Base-by-base conservation (phyloP, 2,329 filamentous ascomycete species). In the Neocucurbitaria cava region DNA sequence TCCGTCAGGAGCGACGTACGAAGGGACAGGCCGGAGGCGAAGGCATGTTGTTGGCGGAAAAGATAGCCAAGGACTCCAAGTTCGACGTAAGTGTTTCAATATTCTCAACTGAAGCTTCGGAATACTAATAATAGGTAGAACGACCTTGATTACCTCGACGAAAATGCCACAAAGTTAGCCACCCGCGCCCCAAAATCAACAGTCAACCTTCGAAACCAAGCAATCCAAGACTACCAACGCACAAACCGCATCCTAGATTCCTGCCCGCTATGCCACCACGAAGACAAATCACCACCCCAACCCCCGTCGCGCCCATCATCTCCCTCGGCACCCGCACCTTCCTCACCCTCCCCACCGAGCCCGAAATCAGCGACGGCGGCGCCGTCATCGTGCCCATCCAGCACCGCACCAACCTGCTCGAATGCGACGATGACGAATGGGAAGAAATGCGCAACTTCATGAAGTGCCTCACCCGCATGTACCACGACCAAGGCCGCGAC, bases 361-460 rank as follows among this genome's bases (percentile, higher is more conserved):
- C 95, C 0, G 94, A 98, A 71, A 80, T 99, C 39, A 90, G 86
- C 62, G 84, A 90, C 45, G 91, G 91, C 41, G 89, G 92, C 44
- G 91, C 93, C 6, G 88, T 95, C 52, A 95, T 99, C 58, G 92
- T 93, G 3, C 95, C 95, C 5, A 87, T 95, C 20, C 86, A 92
- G 64, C 95, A 99, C 73, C 88, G 89, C 47, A 87, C 83, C 21
- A 99, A 98, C 73, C 85, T 99, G 0, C 81, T 99, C n/a, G 94
- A 97, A 76, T 99, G 95, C 75, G 94, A 98, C 75, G 94, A 99
- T 70, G 95, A 99, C 71, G 95, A 99, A 74, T 99, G 96, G 96
- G 95, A 99, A 72, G 95, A 99, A 77, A 89, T 99, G 5, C 90
- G 95, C 61, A 99, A 99, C 75, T 99, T 99, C 73, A 98, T 98